A percentile compares a stretch with the other conserved stretches of the same genome.
These are phyloP conservation scores for Aureobasidium sp. DNA, from an alignment of 2,329 filamentous ascomycete genomes.

Conservation along the genomic window DNA sequence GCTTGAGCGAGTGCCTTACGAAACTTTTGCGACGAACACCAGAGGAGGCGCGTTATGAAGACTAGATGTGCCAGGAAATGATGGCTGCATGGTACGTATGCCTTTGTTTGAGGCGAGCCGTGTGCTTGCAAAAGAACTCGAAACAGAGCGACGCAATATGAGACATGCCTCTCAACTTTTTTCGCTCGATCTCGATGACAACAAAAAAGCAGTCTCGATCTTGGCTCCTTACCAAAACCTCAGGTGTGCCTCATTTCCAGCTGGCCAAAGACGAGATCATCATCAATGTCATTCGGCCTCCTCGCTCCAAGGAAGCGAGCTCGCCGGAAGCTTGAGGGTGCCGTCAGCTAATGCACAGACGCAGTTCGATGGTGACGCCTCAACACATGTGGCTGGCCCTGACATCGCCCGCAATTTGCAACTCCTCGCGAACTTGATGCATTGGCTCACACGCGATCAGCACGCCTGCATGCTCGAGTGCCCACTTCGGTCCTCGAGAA, in stretches of 20 bases:
- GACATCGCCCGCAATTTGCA: background rate
- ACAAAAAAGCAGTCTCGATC: background rate
- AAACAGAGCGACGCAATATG: background rate
- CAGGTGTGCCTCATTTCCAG: background rate
- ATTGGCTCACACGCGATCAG: slow-evolving; percentile 9
- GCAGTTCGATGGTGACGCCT: slow-evolving; percentile 6
- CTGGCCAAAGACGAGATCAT: background rate
- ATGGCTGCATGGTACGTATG: background rate
- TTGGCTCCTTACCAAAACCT: background rate
- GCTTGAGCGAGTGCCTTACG: background rate
- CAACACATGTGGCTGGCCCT: slow-evolving; percentile 4
- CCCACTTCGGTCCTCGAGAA: slow-evolving; percentile 12
- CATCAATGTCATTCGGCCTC: background rate
- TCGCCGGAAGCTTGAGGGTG: background rate
- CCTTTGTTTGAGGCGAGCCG: background rate
- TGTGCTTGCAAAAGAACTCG: background rate
- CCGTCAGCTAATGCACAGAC: slow-evolving; percentile 2
- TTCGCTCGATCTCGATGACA: background rate
- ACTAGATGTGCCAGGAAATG: background rate
- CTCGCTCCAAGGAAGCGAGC: background rate
- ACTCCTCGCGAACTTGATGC: background rate
- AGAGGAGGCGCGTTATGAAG: background rate
- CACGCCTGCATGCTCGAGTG: slow-evolving; percentile 10
- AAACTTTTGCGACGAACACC: background rate
- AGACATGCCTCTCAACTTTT: background rate